Base-by-base conservation (phyloP, 306 rosid genomes). In the Luffa acutangula region DNA sequence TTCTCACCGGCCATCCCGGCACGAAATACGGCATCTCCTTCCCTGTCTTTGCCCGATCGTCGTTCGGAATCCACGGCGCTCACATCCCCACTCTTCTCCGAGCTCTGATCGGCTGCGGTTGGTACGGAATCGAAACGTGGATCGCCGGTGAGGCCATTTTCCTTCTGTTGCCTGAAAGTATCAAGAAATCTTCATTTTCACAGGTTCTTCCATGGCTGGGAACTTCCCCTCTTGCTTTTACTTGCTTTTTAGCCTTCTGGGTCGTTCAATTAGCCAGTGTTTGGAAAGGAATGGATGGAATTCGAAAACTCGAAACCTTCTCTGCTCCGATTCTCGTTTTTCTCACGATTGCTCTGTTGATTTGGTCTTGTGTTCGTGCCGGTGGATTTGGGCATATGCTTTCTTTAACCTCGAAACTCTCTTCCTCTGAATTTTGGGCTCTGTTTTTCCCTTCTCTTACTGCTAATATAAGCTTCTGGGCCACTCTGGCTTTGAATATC, bases 51-150 rank as follows among this genome's bases (percentile, higher is more conserved):
- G 97, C 89, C 3, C 87, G 98, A 42, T 92, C 98, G 49, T 86
- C 95, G 10, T 94, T 94, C 52, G 98, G 98, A 0, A 87, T 94
- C 37, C 88, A 81, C 4, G 98, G 98, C 63, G 91, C 98, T 65
- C 98, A 94, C 37, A 54, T 94, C 21, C 97, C 97, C 5, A 91
- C 97, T 3, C 92, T 94, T 3, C 81, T 94, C 1, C 83, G 98
- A 37, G 97, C 97, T 14, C 51, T 92, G 0, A 85, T 94, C 51
- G 98, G 97, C n/a, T 92, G 98, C 81, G 98, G 98, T 69, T 94
- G 98, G 97, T 94, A 92, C 64, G 98, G 98, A 2, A 94, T 94
- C 76, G 98, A 94, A 78, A 88, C 97, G 1, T 92, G 98, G 98
- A 94, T 94, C 7, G 95, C 97, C 17, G 97, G 98, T 0, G 95